Evolutionary conservation across 371 early-diverging fungal genomes (phyloP), one percentile per base, ranked within the genome.

Genomic region (Entomophthora muscae): DNA sequence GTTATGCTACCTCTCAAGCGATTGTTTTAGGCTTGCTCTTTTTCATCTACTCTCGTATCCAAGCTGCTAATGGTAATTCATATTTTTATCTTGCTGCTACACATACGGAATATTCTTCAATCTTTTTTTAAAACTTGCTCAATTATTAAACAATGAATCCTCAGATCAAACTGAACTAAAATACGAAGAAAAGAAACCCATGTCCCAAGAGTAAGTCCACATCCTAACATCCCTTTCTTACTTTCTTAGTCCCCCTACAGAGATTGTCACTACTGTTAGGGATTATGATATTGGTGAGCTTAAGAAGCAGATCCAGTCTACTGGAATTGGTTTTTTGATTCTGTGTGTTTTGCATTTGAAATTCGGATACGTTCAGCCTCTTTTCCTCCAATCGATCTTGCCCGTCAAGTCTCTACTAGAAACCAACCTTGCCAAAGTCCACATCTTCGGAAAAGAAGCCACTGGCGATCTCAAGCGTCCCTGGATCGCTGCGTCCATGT

Each of bases 291-390:
- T 86, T 32, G 77, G 72, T n/a, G 86, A 93, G 73, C 66, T 88
- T 63, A 73, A 79, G 61, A 83, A 86, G 69, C 75, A 80, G 61
- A 73, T 86, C 62, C 84, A 84, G 68, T 82, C 84, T 64, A 80
- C 81, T 27, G 61, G 79, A 26, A 80, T 86, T 31, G 83, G 86
- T 27, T 68, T 85, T 32, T 76, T 74, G 56, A 77, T 92, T 66
- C 83, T 93, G 70, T 76, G 76, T 53, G 77, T 85, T 57, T 82
- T 93, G 77, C 89, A 93, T 75, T 87, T 83, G 75, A 83, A 91
- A 73, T 93, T 83, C 73, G 86, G 88, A 56, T 90, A 89, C 66
- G 82, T 88, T 65, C 90, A 92, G 66, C 95, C 95, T 26, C 75
- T 95, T 53, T 76, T 93, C 59, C 75, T 93, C 72, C 95, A 95